These are phyloP conservation scores for Oryza meridionalis DNA, from an alignment of 176 grass and related monocot species.

Conservation along the genomic window DNA sequence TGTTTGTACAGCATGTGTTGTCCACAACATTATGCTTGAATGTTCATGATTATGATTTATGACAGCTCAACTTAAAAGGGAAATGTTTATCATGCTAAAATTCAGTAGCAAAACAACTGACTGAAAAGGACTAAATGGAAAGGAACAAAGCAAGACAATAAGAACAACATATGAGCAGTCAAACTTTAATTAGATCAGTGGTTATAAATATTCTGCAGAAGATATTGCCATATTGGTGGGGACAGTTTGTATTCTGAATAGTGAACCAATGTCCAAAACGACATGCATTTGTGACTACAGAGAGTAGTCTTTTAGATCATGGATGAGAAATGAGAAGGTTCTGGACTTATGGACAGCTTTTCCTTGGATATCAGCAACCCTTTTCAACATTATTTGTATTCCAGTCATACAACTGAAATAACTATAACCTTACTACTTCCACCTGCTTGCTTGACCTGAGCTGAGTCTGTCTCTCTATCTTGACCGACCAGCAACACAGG, in stretches of 20 bases:
- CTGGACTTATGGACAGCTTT: not conserved
- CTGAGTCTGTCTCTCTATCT: constrained; percentile 29
- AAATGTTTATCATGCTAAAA: constrained; percentile 5
- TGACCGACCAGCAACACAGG: not conserved
- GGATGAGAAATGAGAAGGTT: not conserved
- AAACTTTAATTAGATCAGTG: not conserved
- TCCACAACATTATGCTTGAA: constrained; percentile 27
- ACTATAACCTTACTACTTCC: constrained; percentile 19
- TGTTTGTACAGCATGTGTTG: constrained; percentile 26
- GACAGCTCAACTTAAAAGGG: not conserved
- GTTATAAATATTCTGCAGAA: not conserved
- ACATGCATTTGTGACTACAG: not conserved
- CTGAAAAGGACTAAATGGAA: not conserved
- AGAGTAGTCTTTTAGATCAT: not conserved
- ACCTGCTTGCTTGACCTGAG: constrained; percentile 26
- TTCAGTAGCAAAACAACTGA: constrained; percentile 1
- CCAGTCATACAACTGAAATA: constrained; percentile 23
- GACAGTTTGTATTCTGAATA: not conserved
- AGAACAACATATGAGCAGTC: not conserved
- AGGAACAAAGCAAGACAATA: not conserved
- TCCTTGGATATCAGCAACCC: not conserved
- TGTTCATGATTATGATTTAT: constrained; percentile 30
- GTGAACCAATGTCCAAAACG: not conserved
- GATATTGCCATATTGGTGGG: not conserved
- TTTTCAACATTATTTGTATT: not conserved